Conservation (phyloP, 257 asterid genomes). For the Ophiorrhiza pumila region DNA sequence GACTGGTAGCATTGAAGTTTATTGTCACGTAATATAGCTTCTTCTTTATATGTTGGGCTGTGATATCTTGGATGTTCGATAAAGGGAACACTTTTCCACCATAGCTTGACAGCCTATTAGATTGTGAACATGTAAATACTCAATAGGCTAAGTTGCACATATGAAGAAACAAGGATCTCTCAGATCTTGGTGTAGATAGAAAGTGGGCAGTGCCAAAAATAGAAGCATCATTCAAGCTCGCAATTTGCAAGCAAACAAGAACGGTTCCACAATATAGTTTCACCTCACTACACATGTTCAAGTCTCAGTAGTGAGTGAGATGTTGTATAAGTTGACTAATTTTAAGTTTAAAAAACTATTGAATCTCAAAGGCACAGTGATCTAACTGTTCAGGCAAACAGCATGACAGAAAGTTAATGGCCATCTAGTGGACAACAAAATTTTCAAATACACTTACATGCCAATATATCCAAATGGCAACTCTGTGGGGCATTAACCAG, state of each 20-base stretch:
- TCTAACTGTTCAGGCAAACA: too few species aligned
- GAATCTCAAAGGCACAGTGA: too few species aligned
- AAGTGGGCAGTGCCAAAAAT: background rate
- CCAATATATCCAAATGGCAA: constrained; percentile 94
- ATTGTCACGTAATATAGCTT: constrained; percentile 45
- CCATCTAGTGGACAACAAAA: background rate
- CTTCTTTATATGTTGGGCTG: constrained; percentile 52
- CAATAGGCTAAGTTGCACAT: background rate
- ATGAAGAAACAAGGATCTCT: background rate
- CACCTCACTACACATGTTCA: background rate
- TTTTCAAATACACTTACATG: constrained; percentile 48
- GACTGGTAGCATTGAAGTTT: constrained; percentile 39
- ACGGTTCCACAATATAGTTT: background rate
- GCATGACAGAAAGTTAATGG: background rate
- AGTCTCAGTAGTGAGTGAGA: background rate
- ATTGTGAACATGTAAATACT: background rate
- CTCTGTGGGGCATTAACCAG: constrained; percentile 99
- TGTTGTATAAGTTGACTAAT: background rate
- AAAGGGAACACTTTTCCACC: constrained; percentile 80
- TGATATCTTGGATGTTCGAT: constrained; percentile 69
- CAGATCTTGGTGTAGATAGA: too few species aligned
- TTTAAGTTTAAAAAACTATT: background rate
- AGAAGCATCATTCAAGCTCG: background rate
- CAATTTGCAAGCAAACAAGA: too few species aligned
- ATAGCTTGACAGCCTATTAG: constrained; percentile 69